phyloP scores from a whole-genome alignment of 768 basidiomycete species.

The Tremella yokohamensis region DNA sequence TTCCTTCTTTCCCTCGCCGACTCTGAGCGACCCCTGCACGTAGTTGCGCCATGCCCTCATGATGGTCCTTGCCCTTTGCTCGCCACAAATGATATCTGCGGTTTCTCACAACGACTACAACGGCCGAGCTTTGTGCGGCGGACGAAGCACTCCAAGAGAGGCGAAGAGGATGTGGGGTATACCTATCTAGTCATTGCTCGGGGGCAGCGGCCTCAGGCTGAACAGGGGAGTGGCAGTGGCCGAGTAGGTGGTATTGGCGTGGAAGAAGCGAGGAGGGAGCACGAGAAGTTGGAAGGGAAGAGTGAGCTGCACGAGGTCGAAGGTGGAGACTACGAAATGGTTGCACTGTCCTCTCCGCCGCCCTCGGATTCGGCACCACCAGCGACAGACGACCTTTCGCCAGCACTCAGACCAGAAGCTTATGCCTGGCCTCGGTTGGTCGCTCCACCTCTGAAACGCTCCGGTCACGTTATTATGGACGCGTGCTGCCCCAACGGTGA shows the following conservation, averaged over 20 bases:
- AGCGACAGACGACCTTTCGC: constrained; percentile 1
- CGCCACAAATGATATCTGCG: constrained; percentile 56
- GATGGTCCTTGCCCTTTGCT: constrained; percentile 75
- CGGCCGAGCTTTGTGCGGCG: constrained; percentile 76
- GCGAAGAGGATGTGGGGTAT: constrained; percentile 82
- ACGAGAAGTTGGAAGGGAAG: constrained; percentile 31
- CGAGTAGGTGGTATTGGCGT: constrained; percentile 37
- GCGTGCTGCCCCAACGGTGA: constrained; percentile 77
- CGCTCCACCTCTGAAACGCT: constrained; percentile 85
- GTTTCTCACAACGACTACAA: constrained; percentile 82
- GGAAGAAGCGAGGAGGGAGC: constrained; percentile 34
- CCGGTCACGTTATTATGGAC: constrained; percentile 87
- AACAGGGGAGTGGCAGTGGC: constrained; percentile 18
- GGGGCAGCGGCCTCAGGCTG: constrained; percentile 61
- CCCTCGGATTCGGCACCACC: background rate
- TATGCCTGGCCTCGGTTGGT: constrained; percentile 87
- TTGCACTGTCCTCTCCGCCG: constrained; percentile 13
- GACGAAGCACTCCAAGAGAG: constrained; percentile 79
- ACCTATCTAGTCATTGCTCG: constrained; percentile 85
- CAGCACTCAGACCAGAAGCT: constrained; percentile 66
- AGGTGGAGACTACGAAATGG: constrained; percentile 55
- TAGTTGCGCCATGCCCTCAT: constrained; percentile 72
- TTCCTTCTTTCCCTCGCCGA: constrained; percentile 24
- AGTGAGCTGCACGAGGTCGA: constrained; percentile 23
- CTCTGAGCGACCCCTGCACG: constrained; percentile 22